Evolutionary conservation across 148 eudicot genomes (phyloP), one percentile per base, ranked within the genome.

Genomic region (Camellia japonica): DNA sequence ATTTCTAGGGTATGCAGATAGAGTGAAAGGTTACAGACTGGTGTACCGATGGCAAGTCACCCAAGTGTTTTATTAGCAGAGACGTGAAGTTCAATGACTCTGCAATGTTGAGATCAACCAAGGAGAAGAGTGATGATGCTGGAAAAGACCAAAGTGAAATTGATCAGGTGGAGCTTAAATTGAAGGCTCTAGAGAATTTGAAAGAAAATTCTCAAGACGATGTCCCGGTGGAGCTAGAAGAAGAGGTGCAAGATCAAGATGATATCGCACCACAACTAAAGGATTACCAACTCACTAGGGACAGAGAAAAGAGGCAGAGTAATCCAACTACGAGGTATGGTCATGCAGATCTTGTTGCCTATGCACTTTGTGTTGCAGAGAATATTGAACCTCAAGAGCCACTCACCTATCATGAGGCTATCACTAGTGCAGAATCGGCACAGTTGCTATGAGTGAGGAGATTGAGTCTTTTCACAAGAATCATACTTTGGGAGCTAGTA

Each of bases 371-470:
- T 14, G 12, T 58, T 6, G 42, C 52, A 5, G 30, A 81, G 2
- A 60, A 3, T 16, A 74, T 11, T 10, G 23, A 44, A 3, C 1
- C 3, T 13, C 7, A 19, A 2, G 61, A 75, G 10, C 68, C 62
- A 0, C 6, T 2, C 0, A 65, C 47, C 0, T 81, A 65, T 75
- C 10, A 2, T 18, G 47, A 75, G 3, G 79, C 75, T 1, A 14
- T 75, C 4, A 18, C 49, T 0, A 2, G 49, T 23, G 0, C 10
- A 2, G 67, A 76, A 3, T 75, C 23, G 0, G n/a, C 9, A 0
- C 16, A 68, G 2, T 81, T 19, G 42, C 75, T 5, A 76, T 30
- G 38, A 41, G 1, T 12, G 84, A 82, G 38, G 64, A 76, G 20
- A 61, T 69, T 9, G 71, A 69, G 7, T 58, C 71, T 49, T 30